Percentiles rank a stretch among this genome's conserved stretches.
Conservation (phyloP, 345 rosid genomes). For the Anastatica hierochuntica region DNA sequence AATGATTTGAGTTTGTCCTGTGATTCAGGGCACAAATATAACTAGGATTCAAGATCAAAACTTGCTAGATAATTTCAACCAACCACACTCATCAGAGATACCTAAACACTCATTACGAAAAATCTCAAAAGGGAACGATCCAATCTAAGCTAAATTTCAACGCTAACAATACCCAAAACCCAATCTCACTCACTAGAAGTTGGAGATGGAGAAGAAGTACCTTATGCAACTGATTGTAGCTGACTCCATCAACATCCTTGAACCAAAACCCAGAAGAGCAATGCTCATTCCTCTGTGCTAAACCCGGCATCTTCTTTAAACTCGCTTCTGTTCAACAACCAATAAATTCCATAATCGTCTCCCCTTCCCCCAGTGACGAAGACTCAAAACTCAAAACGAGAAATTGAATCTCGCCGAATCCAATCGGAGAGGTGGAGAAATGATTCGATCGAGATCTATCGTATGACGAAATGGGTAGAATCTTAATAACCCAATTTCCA, state of each 20-base stretch:
- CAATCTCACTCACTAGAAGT: neutral
- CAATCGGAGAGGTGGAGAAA: neutral
- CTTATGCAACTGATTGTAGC: conserved; percentile 77
- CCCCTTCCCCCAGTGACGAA: neutral
- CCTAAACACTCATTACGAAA: neutral
- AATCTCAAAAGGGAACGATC: no score
- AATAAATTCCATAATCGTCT: conserved; percentile 16
- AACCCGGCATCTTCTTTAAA: conserved; percentile 67
- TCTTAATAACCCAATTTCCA: neutral
- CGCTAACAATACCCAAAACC: neutral
- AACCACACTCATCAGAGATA: conserved; percentile 3
- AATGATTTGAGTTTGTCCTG: neutral
- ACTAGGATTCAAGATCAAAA: neutral
- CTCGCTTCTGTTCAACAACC: conserved; percentile 23
- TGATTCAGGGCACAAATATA: neutral
- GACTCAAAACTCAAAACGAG: neutral
- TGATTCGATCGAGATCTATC: conserved; percentile 13
- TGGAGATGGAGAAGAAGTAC: conserved; percentile 28
- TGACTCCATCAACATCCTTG: conserved; percentile 50
- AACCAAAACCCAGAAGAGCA: conserved; percentile 70
- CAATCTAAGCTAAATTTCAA: no score
- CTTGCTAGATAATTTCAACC: neutral
- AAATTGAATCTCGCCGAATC: neutral
- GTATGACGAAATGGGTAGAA: neutral
- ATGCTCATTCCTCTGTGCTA: conserved; percentile 59